Percentiles rank a stretch among this genome's conserved stretches.
Evolutionary conservation across 2,329 filamentous ascomycete species (phyloP).

Genomic region (Trichoderma afroharzianum): DNA sequence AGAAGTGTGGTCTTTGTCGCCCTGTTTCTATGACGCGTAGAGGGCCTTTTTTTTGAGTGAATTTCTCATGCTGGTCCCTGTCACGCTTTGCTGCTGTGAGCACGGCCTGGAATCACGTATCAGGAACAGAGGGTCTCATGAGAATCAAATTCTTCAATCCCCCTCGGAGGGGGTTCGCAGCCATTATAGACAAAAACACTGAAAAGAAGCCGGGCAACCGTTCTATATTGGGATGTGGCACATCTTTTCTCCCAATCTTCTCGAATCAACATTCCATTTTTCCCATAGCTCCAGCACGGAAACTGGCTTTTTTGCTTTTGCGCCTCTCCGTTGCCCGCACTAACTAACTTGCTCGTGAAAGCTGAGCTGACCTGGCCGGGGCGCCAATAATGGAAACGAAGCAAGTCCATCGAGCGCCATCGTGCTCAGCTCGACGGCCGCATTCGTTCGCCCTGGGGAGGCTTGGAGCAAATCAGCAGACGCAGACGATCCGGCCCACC

Average conservation of each 20-base stretch:
- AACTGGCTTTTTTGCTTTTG: background rate
- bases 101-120: background rate
- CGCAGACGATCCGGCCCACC: background rate
- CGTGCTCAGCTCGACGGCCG: background rate
- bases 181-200: background rate
- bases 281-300: background rate
- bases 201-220: background rate
- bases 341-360: background rate
- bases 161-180: background rate
- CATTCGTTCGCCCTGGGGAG: background rate
- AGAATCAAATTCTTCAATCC: background rate
- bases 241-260: background rate
- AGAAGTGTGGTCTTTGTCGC: background rate
- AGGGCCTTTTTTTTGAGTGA: background rate
- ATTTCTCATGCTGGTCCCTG: background rate
- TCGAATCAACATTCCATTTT: background rate
- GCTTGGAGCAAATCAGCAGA: conserved; percentile 12
- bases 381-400: background rate
- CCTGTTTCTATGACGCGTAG: conserved; percentile 6
- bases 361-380: background rate
- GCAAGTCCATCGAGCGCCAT: background rate
- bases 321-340: background rate
- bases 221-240: conserved; percentile 6
- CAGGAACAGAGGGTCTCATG: background rate
- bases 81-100: background rate